phyloP scores from a whole-genome alignment of 2,329 filamentous ascomycete genomes.

The Phialophora macrospora region DNA sequence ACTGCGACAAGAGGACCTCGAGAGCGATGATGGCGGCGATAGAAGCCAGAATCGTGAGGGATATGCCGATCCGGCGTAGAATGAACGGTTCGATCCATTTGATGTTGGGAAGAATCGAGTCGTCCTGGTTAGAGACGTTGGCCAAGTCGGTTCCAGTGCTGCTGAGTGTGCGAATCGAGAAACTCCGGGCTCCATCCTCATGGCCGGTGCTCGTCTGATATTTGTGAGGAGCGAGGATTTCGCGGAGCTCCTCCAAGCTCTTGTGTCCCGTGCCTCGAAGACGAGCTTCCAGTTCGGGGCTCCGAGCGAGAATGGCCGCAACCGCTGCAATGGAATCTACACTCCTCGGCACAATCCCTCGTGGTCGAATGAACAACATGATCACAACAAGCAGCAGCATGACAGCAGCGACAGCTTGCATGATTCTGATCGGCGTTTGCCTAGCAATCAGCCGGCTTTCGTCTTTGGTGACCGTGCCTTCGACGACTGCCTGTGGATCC shows the following conservation, averaged over 20 bases:
- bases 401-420: conserved; percentile 28
- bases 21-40: conserved; percentile 28
- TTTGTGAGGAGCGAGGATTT: conserved; percentile 18
- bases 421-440: conserved; percentile 25
- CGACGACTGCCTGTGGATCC: conserved; percentile 8
- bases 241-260: conserved; percentile 17
- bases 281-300: conserved; percentile 23
- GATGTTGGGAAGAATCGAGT: conserved; percentile 12
- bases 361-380: conserved; percentile 24
- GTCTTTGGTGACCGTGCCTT: conserved; percentile 25
- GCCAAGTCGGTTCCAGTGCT: conserved; percentile 2
- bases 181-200: conserved; percentile 23
- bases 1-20: conserved; percentile 29
- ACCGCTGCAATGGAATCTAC: conserved; percentile 32
- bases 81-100: conserved; percentile 32
- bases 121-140: not conserved
- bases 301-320: conserved; percentile 32
- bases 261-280: conserved; percentile 29
- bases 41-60: conserved; percentile 25
- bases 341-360: conserved; percentile 31
- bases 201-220: conserved; percentile 26
- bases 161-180: conserved; percentile 27
- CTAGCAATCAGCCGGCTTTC: conserved; percentile 25
- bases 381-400: conserved; percentile 27
- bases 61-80: conserved; percentile 28